A percentile compares a stretch with the other conserved stretches of the same genome.
Conservation (phyloP, 768 basidiomycete genomes). For the Amanita jacksonii region DNA sequence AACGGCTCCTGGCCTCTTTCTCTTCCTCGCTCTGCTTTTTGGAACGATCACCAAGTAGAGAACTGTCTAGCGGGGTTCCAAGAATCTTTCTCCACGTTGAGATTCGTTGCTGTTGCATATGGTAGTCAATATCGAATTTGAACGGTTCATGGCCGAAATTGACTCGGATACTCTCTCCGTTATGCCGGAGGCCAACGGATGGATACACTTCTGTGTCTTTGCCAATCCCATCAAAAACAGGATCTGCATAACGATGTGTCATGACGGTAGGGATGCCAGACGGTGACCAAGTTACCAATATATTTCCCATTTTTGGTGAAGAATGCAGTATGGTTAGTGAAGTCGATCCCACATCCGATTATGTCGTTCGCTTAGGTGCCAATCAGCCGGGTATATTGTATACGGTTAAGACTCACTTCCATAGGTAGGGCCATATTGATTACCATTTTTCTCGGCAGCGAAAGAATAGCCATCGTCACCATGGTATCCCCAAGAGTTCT, state of each 20-base stretch:
- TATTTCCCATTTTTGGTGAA: slow-evolving; percentile 83
- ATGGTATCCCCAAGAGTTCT: slow-evolving; percentile 85
- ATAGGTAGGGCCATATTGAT: slow-evolving; percentile 69
- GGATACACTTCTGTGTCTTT: slow-evolving; percentile 66
- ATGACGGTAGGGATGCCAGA: background rate
- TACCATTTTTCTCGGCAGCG: slow-evolving; percentile 62
- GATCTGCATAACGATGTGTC: slow-evolving; percentile 30
- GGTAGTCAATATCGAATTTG: slow-evolving; percentile 82
- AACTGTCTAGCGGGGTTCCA: slow-evolving; percentile 38
- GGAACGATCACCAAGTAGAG: slow-evolving; percentile 20
- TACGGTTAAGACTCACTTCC: slow-evolving; percentile 46
- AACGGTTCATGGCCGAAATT: slow-evolving; percentile 89
- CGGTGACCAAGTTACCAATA: slow-evolving; percentile 36
- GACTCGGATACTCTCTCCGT: slow-evolving; percentile 65
- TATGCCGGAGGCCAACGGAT: slow-evolving; percentile 79
- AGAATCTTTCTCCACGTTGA: slow-evolving; percentile 61
- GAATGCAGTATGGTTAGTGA: slow-evolving; percentile 69
- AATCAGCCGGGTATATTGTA: background rate
- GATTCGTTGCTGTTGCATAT: slow-evolving; percentile 65
- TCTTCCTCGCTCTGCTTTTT: slow-evolving; percentile 14
- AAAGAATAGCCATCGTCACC: slow-evolving; percentile 83
- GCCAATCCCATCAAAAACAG: slow-evolving; percentile 65
- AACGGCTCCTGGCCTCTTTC: slow-evolving; percentile 13
- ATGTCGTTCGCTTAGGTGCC: slow-evolving; percentile 60
- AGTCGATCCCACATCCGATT: slow-evolving; percentile 91